These are phyloP conservation scores for Candida sonorensis DNA, from an alignment of 805 yeast genomes.

Conservation along the genomic window DNA sequence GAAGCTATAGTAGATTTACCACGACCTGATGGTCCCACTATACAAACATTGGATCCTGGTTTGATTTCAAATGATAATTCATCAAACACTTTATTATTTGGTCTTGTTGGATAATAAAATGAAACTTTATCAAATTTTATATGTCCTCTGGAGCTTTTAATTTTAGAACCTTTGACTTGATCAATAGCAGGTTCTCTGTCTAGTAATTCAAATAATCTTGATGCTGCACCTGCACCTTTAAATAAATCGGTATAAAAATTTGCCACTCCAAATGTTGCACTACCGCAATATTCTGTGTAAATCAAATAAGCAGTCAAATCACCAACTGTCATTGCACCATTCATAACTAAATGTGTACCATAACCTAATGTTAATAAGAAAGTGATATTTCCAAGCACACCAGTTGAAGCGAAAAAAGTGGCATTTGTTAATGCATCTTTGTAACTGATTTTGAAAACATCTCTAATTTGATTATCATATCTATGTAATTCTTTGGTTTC, in stretches of 20 bases:
- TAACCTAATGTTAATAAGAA: slow-evolving; percentile 67
- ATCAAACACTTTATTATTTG: slow-evolving; percentile 59
- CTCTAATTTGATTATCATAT: slow-evolving; percentile 65
- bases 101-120: slow-evolving; percentile 84
- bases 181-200: slow-evolving; percentile 74
- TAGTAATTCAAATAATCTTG: slow-evolving; percentile 79
- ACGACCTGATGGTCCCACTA: slow-evolving; percentile 94
- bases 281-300: slow-evolving; percentile 92
- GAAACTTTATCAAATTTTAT: slow-evolving; percentile 61
- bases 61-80: slow-evolving; percentile 56
- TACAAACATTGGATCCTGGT: slow-evolving; percentile 84
- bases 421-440: slow-evolving; percentile 80
- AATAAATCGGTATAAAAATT: slow-evolving; percentile 88
- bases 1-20: slow-evolving; percentile 91
- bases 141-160: slow-evolving; percentile 40
- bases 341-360: slow-evolving; percentile 74
- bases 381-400: slow-evolving; percentile 76
- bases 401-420: slow-evolving; percentile 71
- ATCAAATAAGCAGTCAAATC: slow-evolving; percentile 89
- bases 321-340: slow-evolving; percentile 74
- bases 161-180: slow-evolving; percentile 53
- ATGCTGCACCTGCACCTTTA: slow-evolving; percentile 97
- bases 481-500: slow-evolving; percentile 71
- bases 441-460: slow-evolving; percentile 63
- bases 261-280: slow-evolving; percentile 85